phyloP scores from a whole-genome alignment of 2,329 filamentous ascomycete genomes.

The Zymoseptoria passerinii region DNA sequence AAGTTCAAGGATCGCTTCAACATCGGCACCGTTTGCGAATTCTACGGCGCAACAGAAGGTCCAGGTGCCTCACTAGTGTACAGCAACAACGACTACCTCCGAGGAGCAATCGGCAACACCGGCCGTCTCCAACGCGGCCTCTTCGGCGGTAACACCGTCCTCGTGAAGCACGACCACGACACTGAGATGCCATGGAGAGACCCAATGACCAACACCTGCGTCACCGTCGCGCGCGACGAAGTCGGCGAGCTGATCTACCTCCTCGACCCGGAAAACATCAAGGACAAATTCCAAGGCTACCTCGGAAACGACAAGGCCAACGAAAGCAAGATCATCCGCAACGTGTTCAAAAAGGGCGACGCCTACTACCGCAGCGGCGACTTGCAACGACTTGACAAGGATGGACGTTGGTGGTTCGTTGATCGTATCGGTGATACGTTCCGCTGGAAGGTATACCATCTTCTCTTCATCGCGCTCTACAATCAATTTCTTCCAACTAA shows the following conservation, averaged over 20 bases:
- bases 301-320: slow-evolving; percentile 65
- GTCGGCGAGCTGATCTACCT: slow-evolving; percentile 67
- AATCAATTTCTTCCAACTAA: background rate
- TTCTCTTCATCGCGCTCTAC: background rate
- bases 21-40: slow-evolving; percentile 30
- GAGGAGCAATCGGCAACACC: slow-evolving; percentile 70
- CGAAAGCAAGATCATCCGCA: slow-evolving; percentile 61
- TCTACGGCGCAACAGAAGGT: slow-evolving; percentile 42
- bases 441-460: slow-evolving; percentile 58
- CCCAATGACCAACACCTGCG: slow-evolving; percentile 61
- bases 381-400: slow-evolving; percentile 59
- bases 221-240: slow-evolving; percentile 48
- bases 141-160: slow-evolving; percentile 42
- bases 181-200: slow-evolving; percentile 62
- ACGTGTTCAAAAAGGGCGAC: slow-evolving; percentile 68
- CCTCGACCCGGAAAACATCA: slow-evolving; percentile 58
- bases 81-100: slow-evolving; percentile 60
- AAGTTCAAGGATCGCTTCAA: slow-evolving; percentile 65
- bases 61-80: slow-evolving; percentile 63
- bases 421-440: slow-evolving; percentile 75
- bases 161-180: slow-evolving; percentile 64
- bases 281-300: slow-evolving; percentile 69
- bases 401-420: slow-evolving; percentile 69
- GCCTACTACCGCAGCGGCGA: slow-evolving; percentile 82
- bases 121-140: slow-evolving; percentile 54